Conservation (phyloP, 768 basidiomycete genomes). For the Goffeauzyma gilvescens region DNA sequence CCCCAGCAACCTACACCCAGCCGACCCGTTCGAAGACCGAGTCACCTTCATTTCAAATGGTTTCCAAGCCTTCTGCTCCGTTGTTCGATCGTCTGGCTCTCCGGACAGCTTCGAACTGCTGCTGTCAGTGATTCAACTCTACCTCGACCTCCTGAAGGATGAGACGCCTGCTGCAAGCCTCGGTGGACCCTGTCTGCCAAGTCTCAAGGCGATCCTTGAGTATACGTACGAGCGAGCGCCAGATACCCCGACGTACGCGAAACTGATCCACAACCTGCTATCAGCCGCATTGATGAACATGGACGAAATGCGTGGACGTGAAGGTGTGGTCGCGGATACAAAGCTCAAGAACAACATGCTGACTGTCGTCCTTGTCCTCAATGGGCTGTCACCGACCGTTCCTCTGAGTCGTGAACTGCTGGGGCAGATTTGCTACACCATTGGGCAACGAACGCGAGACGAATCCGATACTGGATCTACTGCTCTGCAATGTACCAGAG, state of each 20-base stretch:
- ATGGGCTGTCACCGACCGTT: slow-evolving; percentile 48
- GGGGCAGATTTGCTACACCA: slow-evolving; percentile 67
- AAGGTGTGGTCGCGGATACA: slow-evolving; percentile 52
- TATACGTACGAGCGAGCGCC: slow-evolving; percentile 31
- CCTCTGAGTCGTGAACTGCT: slow-evolving; percentile 54
- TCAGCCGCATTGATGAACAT: slow-evolving; percentile 68
- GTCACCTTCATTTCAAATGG: slow-evolving; percentile 46
- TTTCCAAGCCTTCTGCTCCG: slow-evolving; percentile 44
- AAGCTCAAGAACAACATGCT: slow-evolving; percentile 84
- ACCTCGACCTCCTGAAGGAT: slow-evolving; percentile 59
- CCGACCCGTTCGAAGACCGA: slow-evolving; percentile 43
- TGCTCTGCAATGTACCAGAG: slow-evolving; percentile 76
- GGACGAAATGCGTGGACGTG: slow-evolving; percentile 82
- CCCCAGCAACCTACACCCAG: slow-evolving; percentile 12
- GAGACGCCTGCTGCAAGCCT: slow-evolving; percentile 63
- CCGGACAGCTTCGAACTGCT: slow-evolving; percentile 54
- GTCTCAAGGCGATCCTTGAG: slow-evolving; percentile 56
- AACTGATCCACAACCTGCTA: slow-evolving; percentile 57
- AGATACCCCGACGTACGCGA: slow-evolving; percentile 35
- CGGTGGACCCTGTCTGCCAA: slow-evolving; percentile 58
- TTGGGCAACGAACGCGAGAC: slow-evolving; percentile 60
- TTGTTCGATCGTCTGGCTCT: slow-evolving; percentile 43
- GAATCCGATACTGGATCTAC: slow-evolving; percentile 51
- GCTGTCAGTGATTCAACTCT: slow-evolving; percentile 24
- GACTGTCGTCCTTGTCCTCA: slow-evolving; percentile 65